A percentile compares a stretch with the other conserved stretches of the same genome.
These are phyloP conservation scores for Hyaloscypha finlandica DNA, from an alignment of 495 filamentous ascomycete genomes.

Conservation along the genomic window DNA sequence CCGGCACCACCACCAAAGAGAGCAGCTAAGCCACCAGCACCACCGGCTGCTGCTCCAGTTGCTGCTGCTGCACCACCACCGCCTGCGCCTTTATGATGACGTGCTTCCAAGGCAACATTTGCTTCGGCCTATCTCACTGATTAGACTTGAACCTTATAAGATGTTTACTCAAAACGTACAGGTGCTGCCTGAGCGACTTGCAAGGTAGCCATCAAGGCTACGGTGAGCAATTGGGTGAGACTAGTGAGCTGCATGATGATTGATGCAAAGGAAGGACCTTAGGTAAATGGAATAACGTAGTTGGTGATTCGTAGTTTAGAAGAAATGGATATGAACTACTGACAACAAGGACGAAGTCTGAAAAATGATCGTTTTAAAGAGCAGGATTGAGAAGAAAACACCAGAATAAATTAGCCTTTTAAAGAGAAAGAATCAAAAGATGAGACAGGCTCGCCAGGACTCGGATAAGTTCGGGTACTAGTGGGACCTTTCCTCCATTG, in stretches of 20 bases:
- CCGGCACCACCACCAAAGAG: slow-evolving; percentile 2
- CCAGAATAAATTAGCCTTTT: background rate
- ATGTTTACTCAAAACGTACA: slow-evolving; percentile 7
- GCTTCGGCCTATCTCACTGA: slow-evolving; percentile 4
- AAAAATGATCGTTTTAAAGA: no score
- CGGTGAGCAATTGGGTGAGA: slow-evolving; percentile 2
- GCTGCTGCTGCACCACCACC: background rate
- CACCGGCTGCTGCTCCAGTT: background rate
- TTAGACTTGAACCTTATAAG: background rate
- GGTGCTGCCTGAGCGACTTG: slow-evolving; percentile 4
- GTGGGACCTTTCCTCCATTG: background rate
- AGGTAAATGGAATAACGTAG: slow-evolving; percentile 1
- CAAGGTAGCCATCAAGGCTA: slow-evolving; percentile 3
- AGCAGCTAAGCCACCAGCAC: slow-evolving; percentile 2
- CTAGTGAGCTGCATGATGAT: slow-evolving; percentile 15
- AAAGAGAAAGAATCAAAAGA: background rate
- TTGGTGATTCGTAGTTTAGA: background rate
- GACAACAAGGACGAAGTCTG: no score
- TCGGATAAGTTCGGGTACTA: no score
- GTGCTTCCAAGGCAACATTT: slow-evolving; percentile 5
- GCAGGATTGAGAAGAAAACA: background rate
- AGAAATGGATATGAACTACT: no score
- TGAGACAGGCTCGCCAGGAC: no score
- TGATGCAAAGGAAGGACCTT: background rate
- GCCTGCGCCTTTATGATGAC: slow-evolving; percentile 14